These are phyloP conservation scores for Coemansia sp. DNA, from an alignment of 192 early-diverging fungal genomes.

Conservation along the genomic window DNA sequence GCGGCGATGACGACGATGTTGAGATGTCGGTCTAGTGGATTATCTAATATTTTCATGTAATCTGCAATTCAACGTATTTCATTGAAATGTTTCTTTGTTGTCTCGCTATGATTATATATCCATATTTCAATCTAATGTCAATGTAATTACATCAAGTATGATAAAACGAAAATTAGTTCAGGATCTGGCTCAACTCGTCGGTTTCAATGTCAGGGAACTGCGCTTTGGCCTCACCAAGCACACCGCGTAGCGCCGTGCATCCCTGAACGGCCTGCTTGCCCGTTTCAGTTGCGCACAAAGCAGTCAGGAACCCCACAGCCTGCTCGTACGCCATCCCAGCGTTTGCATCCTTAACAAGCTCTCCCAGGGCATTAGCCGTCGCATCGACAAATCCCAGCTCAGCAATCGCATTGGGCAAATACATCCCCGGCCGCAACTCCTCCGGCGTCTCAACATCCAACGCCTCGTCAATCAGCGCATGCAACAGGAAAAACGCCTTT, in stretches of 20 bases:
- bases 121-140: too few relatives aligned
- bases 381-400: slow-evolving; percentile 53
- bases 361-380: slow-evolving; percentile 49
- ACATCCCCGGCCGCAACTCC: slow-evolving; percentile 32
- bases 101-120: too few relatives aligned
- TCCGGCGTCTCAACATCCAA: slow-evolving; percentile 37
- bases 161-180: neutral
- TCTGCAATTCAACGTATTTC: too few relatives aligned
- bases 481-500: slow-evolving; percentile 65
- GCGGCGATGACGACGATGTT: slow-evolving; percentile 48
- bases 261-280: slow-evolving; percentile 16
- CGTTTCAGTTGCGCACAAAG: slow-evolving; percentile 20
- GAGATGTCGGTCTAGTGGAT: slow-evolving; percentile 28
- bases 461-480: slow-evolving; percentile 64
- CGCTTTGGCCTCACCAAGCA: slow-evolving; percentile 4
- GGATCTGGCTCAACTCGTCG: slow-evolving; percentile 7
- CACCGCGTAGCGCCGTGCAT: slow-evolving; percentile 11
- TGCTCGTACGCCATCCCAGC: slow-evolving; percentile 34
- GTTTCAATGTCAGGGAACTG: slow-evolving; percentile 17
- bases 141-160: too few relatives aligned
- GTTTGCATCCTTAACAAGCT: slow-evolving; percentile 33
- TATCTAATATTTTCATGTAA: too few relatives aligned
- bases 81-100: too few relatives aligned
- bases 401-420: slow-evolving; percentile 43
- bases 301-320: slow-evolving; percentile 24